A percentile compares a stretch with the other conserved stretches of the same genome.
Conservation (phyloP, 2,329 filamentous ascomycete genomes). For the Botrytis porri region DNA sequence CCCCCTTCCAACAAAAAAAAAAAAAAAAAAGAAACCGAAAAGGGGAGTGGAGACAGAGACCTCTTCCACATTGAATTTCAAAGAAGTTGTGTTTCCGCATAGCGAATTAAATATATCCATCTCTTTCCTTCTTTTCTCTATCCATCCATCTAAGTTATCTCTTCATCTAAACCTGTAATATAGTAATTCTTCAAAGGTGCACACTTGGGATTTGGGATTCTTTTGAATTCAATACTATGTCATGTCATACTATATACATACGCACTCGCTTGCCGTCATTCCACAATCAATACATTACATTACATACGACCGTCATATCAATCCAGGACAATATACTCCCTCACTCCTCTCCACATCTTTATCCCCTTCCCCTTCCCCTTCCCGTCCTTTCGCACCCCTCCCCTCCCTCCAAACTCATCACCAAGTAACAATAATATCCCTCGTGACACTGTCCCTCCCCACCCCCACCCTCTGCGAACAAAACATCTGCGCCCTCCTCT, state of each 20-base stretch:
- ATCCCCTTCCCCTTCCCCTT: too few relatives aligned
- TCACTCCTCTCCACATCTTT: too few relatives aligned
- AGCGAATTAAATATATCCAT: too few relatives aligned
- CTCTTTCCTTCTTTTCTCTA: too few relatives aligned
- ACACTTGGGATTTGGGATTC: background rate
- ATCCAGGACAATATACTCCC: background rate
- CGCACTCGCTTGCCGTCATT: background rate
- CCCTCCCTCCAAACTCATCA: background rate
- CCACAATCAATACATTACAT: background rate
- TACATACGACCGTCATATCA: background rate
- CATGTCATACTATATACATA: background rate
- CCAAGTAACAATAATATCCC: conserved; percentile 6
- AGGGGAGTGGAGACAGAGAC: too few relatives aligned
- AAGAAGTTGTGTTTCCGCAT: too few relatives aligned
- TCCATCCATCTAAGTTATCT: too few relatives aligned
- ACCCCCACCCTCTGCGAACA: background rate
- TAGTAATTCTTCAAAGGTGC: too few relatives aligned
- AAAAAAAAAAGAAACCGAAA: too few relatives aligned
- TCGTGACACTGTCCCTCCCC: background rate
- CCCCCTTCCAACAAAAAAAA: too few relatives aligned
- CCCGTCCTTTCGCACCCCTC: background rate
- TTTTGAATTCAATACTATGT: background rate
- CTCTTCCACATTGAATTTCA: too few relatives aligned
- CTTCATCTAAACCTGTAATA: too few relatives aligned
- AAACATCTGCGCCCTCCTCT: conserved; percentile 9